These are phyloP conservation scores for Dacryopinax primogenitus DNA, from an alignment of 768 basidiomycete genomes.

Conservation along the genomic window DNA sequence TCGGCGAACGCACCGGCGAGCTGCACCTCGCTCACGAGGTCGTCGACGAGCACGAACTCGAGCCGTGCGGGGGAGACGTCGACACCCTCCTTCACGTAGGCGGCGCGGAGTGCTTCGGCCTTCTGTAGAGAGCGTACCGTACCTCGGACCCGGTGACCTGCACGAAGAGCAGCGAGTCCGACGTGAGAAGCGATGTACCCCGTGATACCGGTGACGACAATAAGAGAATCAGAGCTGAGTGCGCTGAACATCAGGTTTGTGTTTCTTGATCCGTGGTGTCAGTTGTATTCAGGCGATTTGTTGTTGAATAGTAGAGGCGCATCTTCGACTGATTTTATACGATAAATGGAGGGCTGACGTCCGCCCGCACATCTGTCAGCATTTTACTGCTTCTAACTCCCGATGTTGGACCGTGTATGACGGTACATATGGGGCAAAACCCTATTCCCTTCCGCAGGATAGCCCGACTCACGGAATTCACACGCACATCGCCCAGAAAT, in stretches of 20 bases:
- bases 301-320: too few relatives aligned
- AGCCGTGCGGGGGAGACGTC: neutral
- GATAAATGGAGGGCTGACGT: too few relatives aligned
- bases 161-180: neutral
- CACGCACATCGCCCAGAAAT: too few relatives aligned
- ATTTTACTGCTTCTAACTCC: too few relatives aligned
- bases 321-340: too few relatives aligned
- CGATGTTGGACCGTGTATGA: too few relatives aligned
- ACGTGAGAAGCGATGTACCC: conserved; percentile 5
- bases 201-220: neutral
- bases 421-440: too few relatives aligned
- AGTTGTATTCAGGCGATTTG: too few relatives aligned
- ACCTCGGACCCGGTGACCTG: neutral
- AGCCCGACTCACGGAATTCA: too few relatives aligned
- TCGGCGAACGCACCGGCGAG: neutral
- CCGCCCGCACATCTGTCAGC: too few relatives aligned
- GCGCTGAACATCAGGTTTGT: neutral
- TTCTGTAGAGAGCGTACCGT: neutral
- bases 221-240: neutral
- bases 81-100: neutral
- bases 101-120: neutral
- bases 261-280: too few relatives aligned
- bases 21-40: neutral
- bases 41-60: neutral
- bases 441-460: too few relatives aligned